Evolutionary conservation across 306 rosid genomes (phyloP), one percentile per base, ranked within the genome.

Genomic region (Prosopis cineraria): DNA sequence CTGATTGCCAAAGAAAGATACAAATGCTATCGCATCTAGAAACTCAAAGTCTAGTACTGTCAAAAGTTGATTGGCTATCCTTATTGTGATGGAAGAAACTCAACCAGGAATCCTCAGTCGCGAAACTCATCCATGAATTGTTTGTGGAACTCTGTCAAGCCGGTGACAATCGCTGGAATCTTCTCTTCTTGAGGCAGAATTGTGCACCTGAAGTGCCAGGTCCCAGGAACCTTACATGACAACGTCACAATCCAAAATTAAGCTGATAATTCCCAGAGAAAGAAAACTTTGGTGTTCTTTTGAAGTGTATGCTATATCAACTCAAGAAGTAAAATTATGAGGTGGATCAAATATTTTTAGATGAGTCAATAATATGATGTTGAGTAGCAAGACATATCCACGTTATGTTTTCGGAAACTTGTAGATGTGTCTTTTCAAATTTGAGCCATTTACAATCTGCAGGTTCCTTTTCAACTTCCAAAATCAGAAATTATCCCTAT

Each of bases 151-250:
- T 91, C 96, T 0, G 96, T 91, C 85, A 96, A 78, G 17, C 96
- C 94, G 41, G 85, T 20, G 55, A 90, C 90, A 7, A 96, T 45
- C 0, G 93, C 97, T 7, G 98, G 99, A 85, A 96, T 91, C 90
- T 91, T 96, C n/a, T 93, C 99, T 89, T 96, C 99, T 75, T 78
- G 94, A 33, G 98, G 99, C 79, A 96, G 85, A 45, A 96, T 93
- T 24, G 99, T 96, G 86, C 97, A 93, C 77, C 99, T 93, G 56
- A 96, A 93, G 81, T 96, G 99, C 99, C 98, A 96, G 53, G 97
- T 96, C 45, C 99, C 96, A 7, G 97, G 90, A 80, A 89, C 98
- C 97, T 94, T 80, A 80, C 76, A 78, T 48, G 24, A 82, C 39
- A 77, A 5, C 58, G 52, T 17, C 53, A 66, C 14, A 71, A 24